These are phyloP conservation scores for Cercophora scortea DNA, from an alignment of 495 filamentous ascomycete species.

Conservation along the genomic window DNA sequence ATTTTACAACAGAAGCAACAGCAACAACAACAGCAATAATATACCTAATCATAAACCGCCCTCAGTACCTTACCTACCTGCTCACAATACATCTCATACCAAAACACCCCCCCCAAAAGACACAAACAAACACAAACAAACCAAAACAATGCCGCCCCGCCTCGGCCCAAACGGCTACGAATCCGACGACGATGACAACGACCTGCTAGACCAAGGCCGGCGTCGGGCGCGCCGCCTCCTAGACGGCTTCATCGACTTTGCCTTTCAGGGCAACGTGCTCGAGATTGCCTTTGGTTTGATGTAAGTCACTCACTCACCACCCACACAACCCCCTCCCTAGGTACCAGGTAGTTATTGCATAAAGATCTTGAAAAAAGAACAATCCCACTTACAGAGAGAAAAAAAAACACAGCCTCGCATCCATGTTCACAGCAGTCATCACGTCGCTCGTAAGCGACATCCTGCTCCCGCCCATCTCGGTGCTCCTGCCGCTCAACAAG, in stretches of 20 bases:
- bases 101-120: neutral
- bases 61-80: too few relatives aligned
- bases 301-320: conserved; percentile 27
- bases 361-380: too few relatives aligned
- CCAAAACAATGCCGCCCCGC: conserved; percentile 10
- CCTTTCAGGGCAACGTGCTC: conserved; percentile 65
- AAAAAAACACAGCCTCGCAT: conserved; percentile 46
- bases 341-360: too few relatives aligned
- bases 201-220: conserved; percentile 26
- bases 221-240: conserved; percentile 37
- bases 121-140: neutral
- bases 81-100: neutral
- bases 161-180: conserved; percentile 19
- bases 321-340: too few relatives aligned
- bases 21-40: too few relatives aligned
- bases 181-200: conserved; percentile 19
- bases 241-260: conserved; percentile 61
- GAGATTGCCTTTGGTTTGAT: conserved; percentile 72
- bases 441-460: conserved; percentile 67
- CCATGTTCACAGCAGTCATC: conserved; percentile 65
- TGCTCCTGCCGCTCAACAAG: conserved; percentile 59
- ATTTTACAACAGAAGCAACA: too few relatives aligned
- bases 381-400: neutral
- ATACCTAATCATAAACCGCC: too few relatives aligned
- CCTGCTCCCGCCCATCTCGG: conserved; percentile 58